phyloP scores from a whole-genome alignment of 2,329 filamentous ascomycete genomes.

The Penicillium sp. region DNA sequence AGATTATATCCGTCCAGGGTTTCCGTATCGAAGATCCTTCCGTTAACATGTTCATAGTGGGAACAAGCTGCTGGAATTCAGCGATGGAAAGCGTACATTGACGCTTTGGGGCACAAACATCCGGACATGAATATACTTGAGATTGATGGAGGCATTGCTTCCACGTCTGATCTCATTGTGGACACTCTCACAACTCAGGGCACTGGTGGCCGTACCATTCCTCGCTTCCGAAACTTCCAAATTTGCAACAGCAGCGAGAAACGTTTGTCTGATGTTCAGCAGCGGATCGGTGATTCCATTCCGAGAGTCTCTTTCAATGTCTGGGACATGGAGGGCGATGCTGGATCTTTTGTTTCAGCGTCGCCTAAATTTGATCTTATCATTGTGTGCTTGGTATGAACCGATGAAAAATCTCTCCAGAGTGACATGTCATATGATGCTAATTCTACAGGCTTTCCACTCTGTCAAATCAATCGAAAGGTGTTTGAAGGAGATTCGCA shows the following conservation, averaged over 20 bases:
- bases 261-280: background rate
- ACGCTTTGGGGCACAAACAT: background rate
- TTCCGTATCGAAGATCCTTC: too few relatives aligned
- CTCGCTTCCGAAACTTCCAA: background rate
- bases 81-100: background rate
- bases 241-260: background rate
- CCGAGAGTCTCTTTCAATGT: background rate
- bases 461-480: background rate
- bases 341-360: background rate
- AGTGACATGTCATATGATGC: background rate
- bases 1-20: background rate
- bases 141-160: background rate
- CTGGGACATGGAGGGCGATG: background rate
- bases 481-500: background rate
- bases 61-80: background rate
- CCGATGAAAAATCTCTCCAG: background rate
- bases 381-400: background rate
- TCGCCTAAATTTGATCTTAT: background rate
- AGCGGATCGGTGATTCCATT: background rate
- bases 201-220: background rate
- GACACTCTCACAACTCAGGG: background rate
- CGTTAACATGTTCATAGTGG: background rate
- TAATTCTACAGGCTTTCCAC: background rate
- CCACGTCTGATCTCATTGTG: background rate
- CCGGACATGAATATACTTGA: background rate